phyloP scores from a whole-genome alignment of 2,329 filamentous ascomycete genomes.

The Exophiala mesophila region DNA sequence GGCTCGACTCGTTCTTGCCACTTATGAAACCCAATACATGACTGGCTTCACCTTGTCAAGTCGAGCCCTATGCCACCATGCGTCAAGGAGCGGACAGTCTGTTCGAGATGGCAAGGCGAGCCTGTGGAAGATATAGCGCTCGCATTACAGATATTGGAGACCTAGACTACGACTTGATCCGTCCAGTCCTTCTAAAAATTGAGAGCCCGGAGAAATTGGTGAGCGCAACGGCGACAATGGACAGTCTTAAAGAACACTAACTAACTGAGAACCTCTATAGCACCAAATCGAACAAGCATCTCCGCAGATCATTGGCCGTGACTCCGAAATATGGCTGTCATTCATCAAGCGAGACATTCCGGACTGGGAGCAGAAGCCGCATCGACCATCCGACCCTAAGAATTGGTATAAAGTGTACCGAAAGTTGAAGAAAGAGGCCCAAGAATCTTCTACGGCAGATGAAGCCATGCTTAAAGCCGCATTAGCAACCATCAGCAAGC shows the following conservation, averaged over 20 bases:
- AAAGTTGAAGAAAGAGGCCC: slow-evolving; percentile 59
- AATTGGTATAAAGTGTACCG: slow-evolving; percentile 77
- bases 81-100: slow-evolving; percentile 24
- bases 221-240: slow-evolving; percentile 22
- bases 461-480: slow-evolving; percentile 54
- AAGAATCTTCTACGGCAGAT: slow-evolving; percentile 54
- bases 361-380: slow-evolving; percentile 58
- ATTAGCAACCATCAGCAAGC: slow-evolving; percentile 53
- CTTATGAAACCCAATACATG: neutral
- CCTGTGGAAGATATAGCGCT: slow-evolving; percentile 30
- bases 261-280: slow-evolving; percentile 27
- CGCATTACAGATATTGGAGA: slow-evolving; percentile 66
- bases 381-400: slow-evolving; percentile 59
- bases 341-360: slow-evolving; percentile 77
- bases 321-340: slow-evolving; percentile 68
- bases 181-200: slow-evolving; percentile 65
- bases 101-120: slow-evolving; percentile 24
- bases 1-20: too few species aligned
- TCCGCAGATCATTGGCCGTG: slow-evolving; percentile 67
- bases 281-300: slow-evolving; percentile 66
- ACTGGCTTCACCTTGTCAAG: neutral
- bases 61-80: neutral
- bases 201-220: slow-evolving; percentile 70
- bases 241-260: slow-evolving; percentile 4
- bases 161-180: slow-evolving; percentile 61